A percentile compares a stretch with the other conserved stretches of the same genome.
Conservation (phyloP, 768 basidiomycete species). For the Tulasnella sp. region DNA sequence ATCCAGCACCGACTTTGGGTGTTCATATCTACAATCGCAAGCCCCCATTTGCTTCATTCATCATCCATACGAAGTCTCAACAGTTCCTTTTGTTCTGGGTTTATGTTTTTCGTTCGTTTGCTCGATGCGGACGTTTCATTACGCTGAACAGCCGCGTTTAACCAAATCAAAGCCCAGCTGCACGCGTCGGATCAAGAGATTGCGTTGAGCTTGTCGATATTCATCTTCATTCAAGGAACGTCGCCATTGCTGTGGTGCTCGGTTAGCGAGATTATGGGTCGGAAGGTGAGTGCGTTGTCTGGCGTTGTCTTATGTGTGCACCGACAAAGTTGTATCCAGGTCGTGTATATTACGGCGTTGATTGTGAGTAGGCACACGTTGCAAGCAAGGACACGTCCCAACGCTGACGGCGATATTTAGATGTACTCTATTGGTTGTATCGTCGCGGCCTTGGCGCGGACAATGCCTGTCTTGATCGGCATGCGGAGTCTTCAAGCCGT, state of each 20-base stretch:
- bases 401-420: slow-evolving; percentile 11
- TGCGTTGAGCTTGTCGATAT: slow-evolving; percentile 55
- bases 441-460: slow-evolving; percentile 14
- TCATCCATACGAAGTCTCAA: not conserved
- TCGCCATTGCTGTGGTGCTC: slow-evolving; percentile 58
- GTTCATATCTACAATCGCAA: slow-evolving; percentile 54
- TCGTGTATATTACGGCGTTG: slow-evolving; percentile 23
- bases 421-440: slow-evolving; percentile 20
- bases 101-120: no score
- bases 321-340: slow-evolving; percentile 16
- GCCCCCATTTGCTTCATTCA: slow-evolving; percentile 17
- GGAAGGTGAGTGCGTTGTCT: slow-evolving; percentile 46
- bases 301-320: not conserved
- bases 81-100: no score
- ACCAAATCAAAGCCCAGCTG: slow-evolving; percentile 45
- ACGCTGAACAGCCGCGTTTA: slow-evolving; percentile 43
- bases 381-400: not conserved
- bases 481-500: slow-evolving; percentile 23
- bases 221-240: slow-evolving; percentile 58
- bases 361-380: slow-evolving; percentile 16
- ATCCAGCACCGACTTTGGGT: slow-evolving; percentile 44
- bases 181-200: slow-evolving; percentile 49
- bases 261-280: slow-evolving; percentile 60
- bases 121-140: no score
- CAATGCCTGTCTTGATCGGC: slow-evolving; percentile 22